Evolutionary conservation across 208 protist genomes (phyloP).

Genomic region (Trypanosoma vivax): DNA sequence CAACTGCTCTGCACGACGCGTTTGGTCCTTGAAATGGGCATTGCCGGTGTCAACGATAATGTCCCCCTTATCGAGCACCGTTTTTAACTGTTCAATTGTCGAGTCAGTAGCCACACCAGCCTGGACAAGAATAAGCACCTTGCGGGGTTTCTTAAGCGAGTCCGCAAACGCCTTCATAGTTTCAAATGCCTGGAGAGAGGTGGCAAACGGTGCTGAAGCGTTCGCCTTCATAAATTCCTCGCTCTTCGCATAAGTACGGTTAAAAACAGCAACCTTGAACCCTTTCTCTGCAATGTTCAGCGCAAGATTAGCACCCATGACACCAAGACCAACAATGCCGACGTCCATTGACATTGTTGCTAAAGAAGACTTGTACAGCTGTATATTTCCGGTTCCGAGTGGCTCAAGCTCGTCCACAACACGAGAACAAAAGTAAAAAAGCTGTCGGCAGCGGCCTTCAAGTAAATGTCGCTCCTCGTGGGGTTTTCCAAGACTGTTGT

Average conservation of each 20-base stretch:
- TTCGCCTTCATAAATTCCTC: conserved; percentile 81
- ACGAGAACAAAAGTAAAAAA: too few species aligned
- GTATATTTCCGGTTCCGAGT: not conserved
- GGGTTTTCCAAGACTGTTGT: too few species aligned
- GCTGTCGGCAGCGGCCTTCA: too few species aligned
- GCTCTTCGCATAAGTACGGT: conserved; percentile 86
- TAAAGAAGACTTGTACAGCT: too few species aligned
- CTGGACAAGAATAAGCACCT: conserved; percentile 94
- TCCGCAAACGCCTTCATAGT: conserved; percentile 73
- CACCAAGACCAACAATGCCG: conserved; percentile 96
- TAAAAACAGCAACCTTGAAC: conserved; percentile 92
- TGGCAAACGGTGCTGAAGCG: conserved; percentile 32
- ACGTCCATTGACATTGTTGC: conserved; percentile 85
- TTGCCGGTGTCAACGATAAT: conserved; percentile 97
- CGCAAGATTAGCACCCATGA: conserved; percentile 99
- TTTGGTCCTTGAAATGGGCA: conserved; percentile 93
- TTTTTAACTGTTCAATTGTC: conserved; percentile 89
- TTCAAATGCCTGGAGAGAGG: conserved; percentile 65
- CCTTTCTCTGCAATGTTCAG: conserved; percentile 97
- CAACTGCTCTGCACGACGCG: conserved; percentile 82
- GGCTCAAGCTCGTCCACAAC: too few species aligned
- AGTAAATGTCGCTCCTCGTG: too few species aligned
- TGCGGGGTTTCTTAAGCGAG: conserved; percentile 89
- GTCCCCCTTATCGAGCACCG: conserved; percentile 81
- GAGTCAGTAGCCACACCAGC: conserved; percentile 94